Base-by-base conservation (phyloP, 176 grass and related monocot genomes). In the Oryza glaberrima region DNA sequence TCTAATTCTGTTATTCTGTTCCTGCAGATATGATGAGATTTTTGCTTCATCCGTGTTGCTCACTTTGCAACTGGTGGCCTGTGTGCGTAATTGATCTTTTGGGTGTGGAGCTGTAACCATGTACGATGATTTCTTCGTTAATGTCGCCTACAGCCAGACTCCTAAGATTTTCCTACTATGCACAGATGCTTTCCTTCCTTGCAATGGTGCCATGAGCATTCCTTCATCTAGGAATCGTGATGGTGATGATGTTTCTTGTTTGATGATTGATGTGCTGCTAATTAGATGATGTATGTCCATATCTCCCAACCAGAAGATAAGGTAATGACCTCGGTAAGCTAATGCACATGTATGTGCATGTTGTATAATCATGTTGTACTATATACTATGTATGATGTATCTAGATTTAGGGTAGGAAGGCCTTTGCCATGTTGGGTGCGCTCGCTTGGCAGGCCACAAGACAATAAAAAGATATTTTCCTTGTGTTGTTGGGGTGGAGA, bases 341-440 rank as follows among this genome's bases (percentile, higher is more conserved):
- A 38, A 63, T 73, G 69, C 51, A 40, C 54, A 63, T 73, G 80
- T 2, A 64, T 64, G 69, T 35, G 22, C 54, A 63, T 73, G 80
- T 2, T 26, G 70, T 73, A 46, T 14, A 15, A 15, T 73, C 69
- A 14, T 60, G 54, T 60, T 60, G 54, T 60, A 43, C 41, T 43
- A 43, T 9, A 43, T 32, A 32, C 30, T 32, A 32, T 32, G 4
- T 43, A 60, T 15, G 41, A 12, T 82, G 80, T 73, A 82, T 1
- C 0, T 46, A 73, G 69, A 73, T 34, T 11, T 17, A 70, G 71
- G 44, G 44, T 49, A 28, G n/a, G 15, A 47, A 43, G 11, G 81
- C 56, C 81, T 83, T 83, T 83, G 81, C 81, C 81, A 65, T 83
- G 81, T 65, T 2, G 81, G 81, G 81, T 74, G 70, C 40, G 81